phyloP scores from a whole-genome alignment of 2,329 filamentous ascomycete species.

The Magnaporthiopsis incrustans region DNA sequence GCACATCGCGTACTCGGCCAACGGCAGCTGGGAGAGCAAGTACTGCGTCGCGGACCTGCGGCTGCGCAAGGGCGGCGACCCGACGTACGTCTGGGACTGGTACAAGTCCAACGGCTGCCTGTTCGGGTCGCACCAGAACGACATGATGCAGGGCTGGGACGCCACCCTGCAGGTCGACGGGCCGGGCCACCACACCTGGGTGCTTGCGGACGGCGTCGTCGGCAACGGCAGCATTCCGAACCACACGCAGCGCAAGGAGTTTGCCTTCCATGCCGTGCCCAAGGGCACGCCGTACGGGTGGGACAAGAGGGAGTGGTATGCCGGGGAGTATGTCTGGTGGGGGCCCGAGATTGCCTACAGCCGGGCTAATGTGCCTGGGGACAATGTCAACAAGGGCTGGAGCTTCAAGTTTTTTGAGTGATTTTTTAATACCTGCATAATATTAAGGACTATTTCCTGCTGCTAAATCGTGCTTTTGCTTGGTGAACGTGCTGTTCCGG shows the following conservation, averaged over 20 bases:
- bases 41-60: conserved; percentile 20
- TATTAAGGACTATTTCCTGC: too few relatives aligned
- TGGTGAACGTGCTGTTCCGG: too few relatives aligned
- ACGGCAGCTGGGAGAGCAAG: conserved; percentile 17
- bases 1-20: conserved; percentile 20
- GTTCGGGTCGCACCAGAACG: conserved; percentile 16
- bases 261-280: conserved; percentile 16
- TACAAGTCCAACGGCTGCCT: conserved; percentile 21
- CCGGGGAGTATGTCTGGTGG: conserved; percentile 16
- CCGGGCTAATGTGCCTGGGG: conserved; percentile 14
- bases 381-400: conserved; percentile 11
- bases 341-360: conserved; percentile 12
- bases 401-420: conserved; percentile 17
- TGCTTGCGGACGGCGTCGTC: conserved; percentile 13
- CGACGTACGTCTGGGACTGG: conserved; percentile 20
- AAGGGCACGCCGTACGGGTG: conserved; percentile 16
- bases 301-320: conserved; percentile 15
- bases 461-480: too few relatives aligned
- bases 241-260: conserved; percentile 12
- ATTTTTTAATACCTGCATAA: not conserved
- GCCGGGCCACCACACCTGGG: conserved; percentile 20
- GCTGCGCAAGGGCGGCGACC: conserved; percentile 17
- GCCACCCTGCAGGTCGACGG: conserved; percentile 16
- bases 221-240: conserved; percentile 10
- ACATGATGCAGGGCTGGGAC: conserved; percentile 20